Percentiles rank a stretch among this genome's conserved stretches.
phyloP scores from a whole-genome alignment of 805 yeast genomes.

The Yamadazyma ubonensis region DNA sequence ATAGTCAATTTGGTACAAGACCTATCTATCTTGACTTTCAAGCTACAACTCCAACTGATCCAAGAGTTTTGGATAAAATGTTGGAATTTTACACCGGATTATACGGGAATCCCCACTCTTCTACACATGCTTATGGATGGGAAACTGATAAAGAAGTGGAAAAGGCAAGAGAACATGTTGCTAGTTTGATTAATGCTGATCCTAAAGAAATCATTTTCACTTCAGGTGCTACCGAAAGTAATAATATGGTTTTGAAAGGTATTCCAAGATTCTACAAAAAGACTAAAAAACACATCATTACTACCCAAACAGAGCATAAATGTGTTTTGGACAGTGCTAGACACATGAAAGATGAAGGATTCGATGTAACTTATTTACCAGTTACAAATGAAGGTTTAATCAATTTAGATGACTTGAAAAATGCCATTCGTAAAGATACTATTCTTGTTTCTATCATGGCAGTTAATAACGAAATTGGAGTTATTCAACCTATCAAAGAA shows the following conservation, averaged over 20 bases:
- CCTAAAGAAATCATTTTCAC: slow-evolving; percentile 96
- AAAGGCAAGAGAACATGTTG: slow-evolving; percentile 77
- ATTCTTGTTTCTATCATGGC: slow-evolving; percentile 92
- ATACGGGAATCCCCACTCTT: slow-evolving; percentile 97
- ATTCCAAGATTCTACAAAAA: slow-evolving; percentile 89
- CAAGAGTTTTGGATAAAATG: slow-evolving; percentile 91
- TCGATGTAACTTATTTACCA: slow-evolving; percentile 89
- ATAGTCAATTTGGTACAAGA: slow-evolving; percentile 59
- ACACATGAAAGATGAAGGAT: slow-evolving; percentile 93
- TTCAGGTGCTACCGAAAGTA: slow-evolving; percentile 96
- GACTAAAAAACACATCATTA: slow-evolving; percentile 89
- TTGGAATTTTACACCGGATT: slow-evolving; percentile 82
- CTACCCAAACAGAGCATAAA: slow-evolving; percentile 96
- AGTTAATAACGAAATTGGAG: slow-evolving; percentile 97
- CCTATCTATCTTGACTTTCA: slow-evolving; percentile 97
- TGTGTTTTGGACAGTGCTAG: slow-evolving; percentile 98
- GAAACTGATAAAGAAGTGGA: slow-evolving; percentile 94
- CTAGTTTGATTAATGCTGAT: slow-evolving; percentile 84
- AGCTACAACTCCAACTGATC: slow-evolving; percentile 98
- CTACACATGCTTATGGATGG: slow-evolving; percentile 98
- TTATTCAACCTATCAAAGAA: slow-evolving; percentile 91
- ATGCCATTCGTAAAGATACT: slow-evolving; percentile 87
- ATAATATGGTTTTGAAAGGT: slow-evolving; percentile 94
- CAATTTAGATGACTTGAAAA: slow-evolving; percentile 71
- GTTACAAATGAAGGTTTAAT: slow-evolving; percentile 81